phyloP scores from a whole-genome alignment of 2,329 filamentous ascomycete genomes.

The Aspergillus pseudoterreus region DNA sequence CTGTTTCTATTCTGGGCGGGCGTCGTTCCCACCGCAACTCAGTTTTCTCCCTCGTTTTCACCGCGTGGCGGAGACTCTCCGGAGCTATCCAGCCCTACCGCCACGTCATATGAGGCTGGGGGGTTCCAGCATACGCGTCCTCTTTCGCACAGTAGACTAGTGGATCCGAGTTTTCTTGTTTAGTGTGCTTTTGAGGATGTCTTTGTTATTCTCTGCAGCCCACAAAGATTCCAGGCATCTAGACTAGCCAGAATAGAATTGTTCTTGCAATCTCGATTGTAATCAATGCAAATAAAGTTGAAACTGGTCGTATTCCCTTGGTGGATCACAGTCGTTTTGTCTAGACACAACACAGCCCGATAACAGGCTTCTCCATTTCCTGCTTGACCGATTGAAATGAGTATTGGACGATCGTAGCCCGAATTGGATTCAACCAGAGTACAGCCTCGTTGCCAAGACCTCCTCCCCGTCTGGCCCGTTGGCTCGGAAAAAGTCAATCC shows the following conservation, averaged over 20 bases:
- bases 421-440: background rate
- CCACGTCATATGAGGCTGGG: slow-evolving; percentile 18
- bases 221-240: no score
- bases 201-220: no score
- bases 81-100: slow-evolving; percentile 11
- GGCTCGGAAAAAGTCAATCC: background rate
- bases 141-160: background rate
- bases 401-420: background rate
- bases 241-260: background rate
- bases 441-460: background rate
- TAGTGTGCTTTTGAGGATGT: no score
- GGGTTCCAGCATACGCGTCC: slow-evolving; percentile 8
- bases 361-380: background rate
- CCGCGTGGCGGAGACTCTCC: slow-evolving; percentile 11
- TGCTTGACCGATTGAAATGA: background rate
- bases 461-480: background rate
- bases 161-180: background rate
- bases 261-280: background rate
- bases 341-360: background rate
- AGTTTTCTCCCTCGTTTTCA: background rate
- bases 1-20: background rate
- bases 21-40: background rate
- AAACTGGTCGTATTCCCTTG: background rate
- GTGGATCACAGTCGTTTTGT: background rate
- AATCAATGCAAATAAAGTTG: background rate